These are phyloP conservation scores for Mucor lusitanicus DNA, from an alignment of 371 early-diverging fungal species.

Conservation along the genomic window DNA sequence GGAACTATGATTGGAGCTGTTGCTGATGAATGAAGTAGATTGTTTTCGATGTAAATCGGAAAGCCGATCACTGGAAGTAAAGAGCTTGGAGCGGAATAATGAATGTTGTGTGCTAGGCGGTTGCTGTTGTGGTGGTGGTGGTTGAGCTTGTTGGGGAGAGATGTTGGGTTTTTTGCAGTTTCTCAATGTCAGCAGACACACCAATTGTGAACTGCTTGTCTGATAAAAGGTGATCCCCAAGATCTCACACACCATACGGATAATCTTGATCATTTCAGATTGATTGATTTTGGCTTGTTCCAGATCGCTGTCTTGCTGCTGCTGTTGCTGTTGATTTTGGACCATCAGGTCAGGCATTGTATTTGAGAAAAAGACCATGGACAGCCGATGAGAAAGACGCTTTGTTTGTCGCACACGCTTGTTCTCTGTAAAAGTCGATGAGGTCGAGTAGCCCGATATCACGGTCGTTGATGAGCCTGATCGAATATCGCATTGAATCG, in stretches of 20 bases:
- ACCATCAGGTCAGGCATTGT: neutral
- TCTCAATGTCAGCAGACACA: conserved; percentile 43
- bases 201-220: conserved; percentile 27
- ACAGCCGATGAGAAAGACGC: conserved; percentile 13
- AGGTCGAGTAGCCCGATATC: conserved; percentile 28
- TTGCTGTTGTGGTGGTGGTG: neutral
- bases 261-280: conserved; percentile 30
- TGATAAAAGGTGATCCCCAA: conserved; percentile 46
- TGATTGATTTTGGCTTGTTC: conserved; percentile 30
- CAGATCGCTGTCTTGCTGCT: conserved; percentile 2
- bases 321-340: neutral
- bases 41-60: conserved; percentile 14
- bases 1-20: conserved; percentile 5
- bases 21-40: conserved; percentile 10
- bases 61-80: conserved; percentile 13
- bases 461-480: conserved; percentile 25
- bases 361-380: conserved; percentile 18
- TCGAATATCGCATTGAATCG: conserved; percentile 31
- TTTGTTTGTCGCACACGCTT: neutral
- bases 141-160: neutral
- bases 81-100: conserved; percentile 22
- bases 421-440: conserved; percentile 22
- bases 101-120: neutral
- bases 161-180: conserved; percentile 23
- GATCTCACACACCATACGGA: conserved; percentile 40